These are phyloP conservation scores for Elaeagnus macrophylla DNA, from an alignment of 306 rosid species.

Conservation along the genomic window DNA sequence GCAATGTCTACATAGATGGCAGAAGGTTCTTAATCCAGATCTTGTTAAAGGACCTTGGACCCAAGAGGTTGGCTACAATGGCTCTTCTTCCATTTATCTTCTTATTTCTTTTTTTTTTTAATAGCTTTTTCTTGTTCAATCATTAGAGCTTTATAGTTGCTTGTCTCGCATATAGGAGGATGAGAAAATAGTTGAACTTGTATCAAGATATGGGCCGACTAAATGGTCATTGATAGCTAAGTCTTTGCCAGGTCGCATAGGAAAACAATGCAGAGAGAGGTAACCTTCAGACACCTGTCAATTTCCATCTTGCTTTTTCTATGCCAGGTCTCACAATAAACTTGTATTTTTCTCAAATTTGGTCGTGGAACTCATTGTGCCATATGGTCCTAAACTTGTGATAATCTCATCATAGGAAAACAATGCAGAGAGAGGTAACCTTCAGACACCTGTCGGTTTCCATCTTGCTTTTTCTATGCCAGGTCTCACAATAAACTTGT, in stretches of 20 bases:
- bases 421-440: conserved; percentile 45
- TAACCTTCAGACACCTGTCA: background rate
- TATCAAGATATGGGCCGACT: conserved; percentile 70
- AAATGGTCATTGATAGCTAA: conserved; percentile 39
- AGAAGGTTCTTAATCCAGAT: conserved; percentile 96
- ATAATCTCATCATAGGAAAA: conserved; percentile 51
- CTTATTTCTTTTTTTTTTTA: no score
- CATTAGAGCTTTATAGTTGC: conserved; percentile 12
- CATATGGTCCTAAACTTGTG: no score
- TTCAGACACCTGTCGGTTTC: no score
- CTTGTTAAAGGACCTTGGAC: conserved; percentile 98
- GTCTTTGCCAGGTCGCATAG: conserved; percentile 45
- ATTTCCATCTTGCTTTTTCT: no score
- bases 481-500: no score
- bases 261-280: conserved; percentile 54
- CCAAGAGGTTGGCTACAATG: conserved; percentile 57
- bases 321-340: no score
- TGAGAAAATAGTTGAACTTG: conserved; percentile 78
- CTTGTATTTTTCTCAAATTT: background rate
- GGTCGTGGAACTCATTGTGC: background rate
- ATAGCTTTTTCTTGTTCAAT: conserved; percentile 17
- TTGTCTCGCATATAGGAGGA: conserved; percentile 63
- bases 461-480: no score
- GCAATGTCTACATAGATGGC: conserved; percentile 99
- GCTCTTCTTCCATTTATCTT: conserved; percentile 6